These are phyloP conservation scores for Cicer arietinum DNA, from an alignment of 306 rosid species.

Conservation along the genomic window DNA sequence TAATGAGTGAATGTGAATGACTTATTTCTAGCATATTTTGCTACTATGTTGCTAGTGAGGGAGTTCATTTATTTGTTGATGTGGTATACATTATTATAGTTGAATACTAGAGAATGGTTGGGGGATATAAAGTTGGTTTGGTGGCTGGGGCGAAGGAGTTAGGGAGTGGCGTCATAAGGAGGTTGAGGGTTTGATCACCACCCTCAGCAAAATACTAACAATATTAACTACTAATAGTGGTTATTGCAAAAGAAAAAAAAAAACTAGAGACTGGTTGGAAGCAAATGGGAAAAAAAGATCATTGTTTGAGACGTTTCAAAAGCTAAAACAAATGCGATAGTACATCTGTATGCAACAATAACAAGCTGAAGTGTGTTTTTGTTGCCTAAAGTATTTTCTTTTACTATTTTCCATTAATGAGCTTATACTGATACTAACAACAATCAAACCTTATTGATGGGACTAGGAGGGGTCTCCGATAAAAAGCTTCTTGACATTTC, in stretches of 20 bases:
- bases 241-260: too few species aligned
- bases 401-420: neutral
- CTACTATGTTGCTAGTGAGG: neutral
- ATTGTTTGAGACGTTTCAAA: neutral
- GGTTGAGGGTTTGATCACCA: too few species aligned
- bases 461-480: too few species aligned
- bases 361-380: neutral
- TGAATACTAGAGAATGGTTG: too few species aligned
- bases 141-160: too few species aligned
- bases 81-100: neutral
- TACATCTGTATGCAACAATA: neutral
- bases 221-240: too few species aligned
- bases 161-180: too few species aligned
- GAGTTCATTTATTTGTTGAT: neutral
- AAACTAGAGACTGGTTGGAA: neutral
- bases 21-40: slow-evolving; percentile 17
- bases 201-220: too few species aligned
- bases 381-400: neutral
- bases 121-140: too few species aligned
- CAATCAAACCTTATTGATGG: too few species aligned
- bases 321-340: neutral
- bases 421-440: too few species aligned
- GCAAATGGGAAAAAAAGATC: neutral
- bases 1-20: neutral
- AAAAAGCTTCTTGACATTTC: too few species aligned